Evolutionary conservation across 306 rosid species (phyloP), one percentile per base, ranked within the genome.

Genomic region (Vicia sativa): DNA sequence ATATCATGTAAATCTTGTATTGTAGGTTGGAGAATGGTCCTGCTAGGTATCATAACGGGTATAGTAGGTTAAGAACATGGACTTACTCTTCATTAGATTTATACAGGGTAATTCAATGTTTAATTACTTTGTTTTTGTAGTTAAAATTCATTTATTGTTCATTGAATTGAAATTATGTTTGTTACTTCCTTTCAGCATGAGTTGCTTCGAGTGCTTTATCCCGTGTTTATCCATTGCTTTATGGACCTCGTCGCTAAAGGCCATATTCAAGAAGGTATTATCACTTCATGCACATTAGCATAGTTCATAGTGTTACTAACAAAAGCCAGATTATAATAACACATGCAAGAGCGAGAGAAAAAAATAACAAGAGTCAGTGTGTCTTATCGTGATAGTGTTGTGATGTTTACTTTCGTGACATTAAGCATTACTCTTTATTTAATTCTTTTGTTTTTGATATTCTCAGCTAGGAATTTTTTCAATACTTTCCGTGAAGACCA

Each of bases 211-310:
- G 96, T 95, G 72, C 96, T 95, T 68, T 90, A 90, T 86, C 99
- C 99, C 0, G 97, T 90, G 9, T 95, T 90, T 77, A 87, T 95
- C 7, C 99, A 95, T 66, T 88, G 96, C 76, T 95, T 90, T 75
- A 90, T 95, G 96, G 99, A 90, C 76, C 91, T 90, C n/a, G 92
- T 95, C 43, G 99, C 96, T 3, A 88, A 88, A 69, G 96, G 99
- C 72, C 96, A 95, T 74, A 63, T 85, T 78, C 97, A 90, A 73
- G 99, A 88, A 84, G 97, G 99, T 90, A 62, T 26, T 3, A 26
- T 5, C 14, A 9, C 42, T 74, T 21, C 23, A 21, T 21, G 23
- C 2, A 21, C 23, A 56, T 21, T 45, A 2, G 21, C 3, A 45
- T 45, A 45, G 52, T 45, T n/a, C n/a, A n/a, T n/a, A n/a, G n/a